Evolutionary conservation across 148 eudicot genomes (phyloP).

Genomic region (Vaccinium myrtillus): DNA sequence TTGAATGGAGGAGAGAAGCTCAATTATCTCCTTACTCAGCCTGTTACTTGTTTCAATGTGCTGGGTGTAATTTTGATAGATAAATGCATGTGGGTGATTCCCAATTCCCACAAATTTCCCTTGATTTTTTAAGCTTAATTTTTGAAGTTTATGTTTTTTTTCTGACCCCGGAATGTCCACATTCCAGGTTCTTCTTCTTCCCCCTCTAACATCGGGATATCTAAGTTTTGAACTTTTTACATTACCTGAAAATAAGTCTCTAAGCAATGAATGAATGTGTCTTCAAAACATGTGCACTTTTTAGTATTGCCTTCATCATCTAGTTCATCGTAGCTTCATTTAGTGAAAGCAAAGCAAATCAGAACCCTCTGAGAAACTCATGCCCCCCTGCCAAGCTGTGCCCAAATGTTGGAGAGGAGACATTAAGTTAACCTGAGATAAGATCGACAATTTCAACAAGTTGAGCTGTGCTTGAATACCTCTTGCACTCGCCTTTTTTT

Average conservation of each 20-base stretch:
- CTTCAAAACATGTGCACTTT: neutral
- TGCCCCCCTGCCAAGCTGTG: no score
- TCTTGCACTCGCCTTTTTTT: no score
- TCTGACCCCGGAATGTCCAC: slow-evolving; percentile 7
- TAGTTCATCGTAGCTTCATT: no score
- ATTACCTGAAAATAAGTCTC: neutral
- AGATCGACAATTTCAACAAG: no score
- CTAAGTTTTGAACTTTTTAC: neutral
- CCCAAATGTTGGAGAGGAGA: no score
- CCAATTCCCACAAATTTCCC: slow-evolving; percentile 6
- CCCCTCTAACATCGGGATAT: neutral
- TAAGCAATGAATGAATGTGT: neutral
- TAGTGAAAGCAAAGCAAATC: no score
- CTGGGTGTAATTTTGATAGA: neutral
- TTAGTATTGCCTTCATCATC: neutral
- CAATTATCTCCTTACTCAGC: neutral
- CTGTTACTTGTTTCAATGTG: neutral
- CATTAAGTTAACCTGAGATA: no score
- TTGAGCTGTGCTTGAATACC: no score
- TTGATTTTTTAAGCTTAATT: neutral
- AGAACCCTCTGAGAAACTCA: no score
- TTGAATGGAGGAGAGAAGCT: neutral
- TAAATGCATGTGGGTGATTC: neutral
- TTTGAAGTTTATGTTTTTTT: neutral
- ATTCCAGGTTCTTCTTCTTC: neutral